Conservation (phyloP, 2,329 filamentous ascomycete genomes). For the Ceratocystiopsis brevicomis region DNA sequence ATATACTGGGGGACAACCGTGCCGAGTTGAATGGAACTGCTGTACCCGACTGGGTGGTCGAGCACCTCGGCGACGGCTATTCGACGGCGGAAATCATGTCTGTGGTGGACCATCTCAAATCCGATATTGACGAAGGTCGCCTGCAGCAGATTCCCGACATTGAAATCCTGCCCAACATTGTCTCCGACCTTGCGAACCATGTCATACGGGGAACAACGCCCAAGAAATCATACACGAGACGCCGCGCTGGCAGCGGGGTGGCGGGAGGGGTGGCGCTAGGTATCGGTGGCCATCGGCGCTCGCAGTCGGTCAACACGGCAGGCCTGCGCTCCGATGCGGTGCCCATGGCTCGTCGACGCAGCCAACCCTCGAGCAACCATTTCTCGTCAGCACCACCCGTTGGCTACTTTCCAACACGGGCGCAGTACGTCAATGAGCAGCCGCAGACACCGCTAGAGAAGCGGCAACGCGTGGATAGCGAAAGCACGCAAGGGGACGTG, state of each 20-base stretch:
- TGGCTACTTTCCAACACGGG: no score
- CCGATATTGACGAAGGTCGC: slow-evolving; percentile 23
- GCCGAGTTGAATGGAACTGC: slow-evolving; percentile 20
- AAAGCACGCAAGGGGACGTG: not conserved
- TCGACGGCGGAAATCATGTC: slow-evolving; percentile 26
- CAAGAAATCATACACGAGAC: slow-evolving; percentile 6
- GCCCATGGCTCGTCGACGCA: slow-evolving; percentile 9
- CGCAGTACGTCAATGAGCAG: not conserved
- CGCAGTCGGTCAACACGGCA: slow-evolving; percentile 14
- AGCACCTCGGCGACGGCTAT: slow-evolving; percentile 27
- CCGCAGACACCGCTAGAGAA: slow-evolving; percentile 5
- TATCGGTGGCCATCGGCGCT: slow-evolving; percentile 12
- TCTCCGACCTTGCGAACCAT: slow-evolving; percentile 1
- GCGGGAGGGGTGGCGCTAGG: not conserved
- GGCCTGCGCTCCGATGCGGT: slow-evolving; percentile 6
- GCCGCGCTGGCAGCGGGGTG: not conserved
- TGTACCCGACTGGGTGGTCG: slow-evolving; percentile 30
- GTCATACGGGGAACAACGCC: no score
- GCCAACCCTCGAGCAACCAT: slow-evolving; percentile 3
- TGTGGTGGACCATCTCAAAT: slow-evolving; percentile 26
- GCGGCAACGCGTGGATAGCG: slow-evolving; percentile 6
- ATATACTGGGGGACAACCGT: slow-evolving; percentile 11
- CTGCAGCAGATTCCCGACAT: slow-evolving; percentile 35
- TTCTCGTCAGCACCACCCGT: not conserved
- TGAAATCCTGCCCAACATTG: slow-evolving; percentile 37